Percentiles rank a stretch among this genome's conserved stretches.
Evolutionary conservation across 2,329 filamentous ascomycete species (phyloP).

Genomic region (Cladosporium sp.): DNA sequence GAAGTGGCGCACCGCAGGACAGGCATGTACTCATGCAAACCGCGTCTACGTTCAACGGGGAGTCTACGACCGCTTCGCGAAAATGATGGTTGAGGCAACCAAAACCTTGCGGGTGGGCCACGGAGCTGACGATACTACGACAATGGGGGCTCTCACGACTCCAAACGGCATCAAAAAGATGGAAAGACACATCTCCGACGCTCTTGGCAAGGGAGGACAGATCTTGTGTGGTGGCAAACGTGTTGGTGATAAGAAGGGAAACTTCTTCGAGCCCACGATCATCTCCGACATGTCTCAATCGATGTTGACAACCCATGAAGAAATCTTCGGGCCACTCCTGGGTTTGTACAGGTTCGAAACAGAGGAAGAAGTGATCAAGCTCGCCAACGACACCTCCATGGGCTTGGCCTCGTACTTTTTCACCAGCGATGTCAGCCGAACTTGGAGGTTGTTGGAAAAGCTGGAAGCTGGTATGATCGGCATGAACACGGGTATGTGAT

Average conservation of each 20-base stretch:
- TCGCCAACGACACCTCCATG: slow-evolving; percentile 38
- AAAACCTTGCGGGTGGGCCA: slow-evolving; percentile 60
- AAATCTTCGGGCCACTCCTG: slow-evolving; percentile 41
- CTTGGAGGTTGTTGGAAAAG: slow-evolving; percentile 36
- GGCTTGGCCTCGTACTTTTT: slow-evolving; percentile 40
- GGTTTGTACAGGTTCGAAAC: slow-evolving; percentile 36
- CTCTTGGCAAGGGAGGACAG: slow-evolving; percentile 15
- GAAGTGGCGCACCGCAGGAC: slow-evolving; percentile 58
- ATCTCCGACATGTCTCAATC: slow-evolving; percentile 33
- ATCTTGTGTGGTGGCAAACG: slow-evolving; percentile 15
- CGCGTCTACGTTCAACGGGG: slow-evolving; percentile 50
- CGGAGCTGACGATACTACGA: slow-evolving; percentile 62
- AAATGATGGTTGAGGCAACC: slow-evolving; percentile 55
- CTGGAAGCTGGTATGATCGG: slow-evolving; percentile 42
- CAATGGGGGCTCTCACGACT: slow-evolving; percentile 33
- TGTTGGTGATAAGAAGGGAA: slow-evolving; percentile 5
- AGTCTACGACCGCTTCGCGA: slow-evolving; percentile 54
- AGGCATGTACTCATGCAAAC: slow-evolving; percentile 53
- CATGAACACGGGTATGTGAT: slow-evolving; percentile 38
- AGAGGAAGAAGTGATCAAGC: slow-evolving; percentile 35
- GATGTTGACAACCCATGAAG: slow-evolving; percentile 39
- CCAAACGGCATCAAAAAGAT: slow-evolving; percentile 58
- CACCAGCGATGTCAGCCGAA: slow-evolving; percentile 37
- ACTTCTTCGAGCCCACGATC: slow-evolving; percentile 13
- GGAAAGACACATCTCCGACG: slow-evolving; percentile 57